Evolutionary conservation across 176 grass and related monocot species (phyloP).

Genomic region (Oryza meyeriana): DNA sequence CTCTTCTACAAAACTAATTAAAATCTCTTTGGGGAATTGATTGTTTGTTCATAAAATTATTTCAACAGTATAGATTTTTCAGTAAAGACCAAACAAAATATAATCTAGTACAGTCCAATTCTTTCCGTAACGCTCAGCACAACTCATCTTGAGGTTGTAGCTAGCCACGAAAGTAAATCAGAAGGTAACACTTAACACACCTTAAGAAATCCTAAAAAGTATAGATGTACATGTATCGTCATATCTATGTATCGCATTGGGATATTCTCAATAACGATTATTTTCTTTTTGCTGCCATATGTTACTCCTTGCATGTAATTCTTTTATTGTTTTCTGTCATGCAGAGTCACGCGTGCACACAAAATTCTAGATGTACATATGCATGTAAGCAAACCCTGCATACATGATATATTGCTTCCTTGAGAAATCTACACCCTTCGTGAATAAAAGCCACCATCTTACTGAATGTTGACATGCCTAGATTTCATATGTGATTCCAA

Average conservation of each 20-base stretch:
- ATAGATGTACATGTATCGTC: too few relatives aligned
- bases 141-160: neutral
- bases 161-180: neutral
- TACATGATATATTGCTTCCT: neutral
- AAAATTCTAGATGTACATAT: neutral
- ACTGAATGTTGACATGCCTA: neutral
- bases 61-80: neutral
- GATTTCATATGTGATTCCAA: slow-evolving; percentile 73
- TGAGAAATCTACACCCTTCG: neutral
- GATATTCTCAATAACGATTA: neutral
- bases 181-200: neutral
- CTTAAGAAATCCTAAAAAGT: too few relatives aligned
- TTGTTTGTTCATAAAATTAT: neutral
- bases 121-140: neutral
- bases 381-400: neutral
- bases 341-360: neutral
- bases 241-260: neutral
- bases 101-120: neutral
- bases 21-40: neutral
- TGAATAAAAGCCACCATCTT: neutral
- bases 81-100: neutral
- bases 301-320: neutral
- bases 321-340: neutral
- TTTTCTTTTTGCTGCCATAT: neutral
- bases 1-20: neutral